These are phyloP conservation scores for Mycena capillaripes DNA, from an alignment of 768 basidiomycete genomes.

Conservation along the genomic window DNA sequence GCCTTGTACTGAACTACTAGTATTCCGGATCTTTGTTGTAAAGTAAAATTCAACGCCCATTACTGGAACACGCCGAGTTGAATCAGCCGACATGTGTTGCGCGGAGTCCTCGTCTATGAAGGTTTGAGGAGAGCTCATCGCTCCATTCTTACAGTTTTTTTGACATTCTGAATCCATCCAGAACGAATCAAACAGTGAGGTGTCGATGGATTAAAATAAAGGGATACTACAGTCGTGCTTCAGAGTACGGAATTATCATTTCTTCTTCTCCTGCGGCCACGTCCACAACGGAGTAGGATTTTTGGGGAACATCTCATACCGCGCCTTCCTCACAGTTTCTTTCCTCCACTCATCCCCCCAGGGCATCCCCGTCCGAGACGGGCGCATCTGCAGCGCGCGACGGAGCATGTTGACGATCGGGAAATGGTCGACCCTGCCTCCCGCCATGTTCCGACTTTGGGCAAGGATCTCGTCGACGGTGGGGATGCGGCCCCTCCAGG, in stretches of 20 bases:
- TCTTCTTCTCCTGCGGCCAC: conserved; percentile 4
- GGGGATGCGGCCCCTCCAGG: conserved; percentile 22
- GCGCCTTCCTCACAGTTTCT: neutral
- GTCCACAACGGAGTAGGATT: conserved; percentile 1
- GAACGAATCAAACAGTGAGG: too few relatives aligned
- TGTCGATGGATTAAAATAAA: neutral
- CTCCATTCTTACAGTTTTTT: too few relatives aligned
- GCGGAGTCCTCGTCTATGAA: too few relatives aligned
- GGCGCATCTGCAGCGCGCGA: conserved; percentile 5
- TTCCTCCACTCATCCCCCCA: conserved; percentile 22
- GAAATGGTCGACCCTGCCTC: conserved; percentile 6
- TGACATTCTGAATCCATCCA: too few relatives aligned
- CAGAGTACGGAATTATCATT: neutral
- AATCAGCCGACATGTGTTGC: too few relatives aligned
- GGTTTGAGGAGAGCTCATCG: too few relatives aligned
- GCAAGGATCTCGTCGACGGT: conserved; percentile 21
- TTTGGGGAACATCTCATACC: conserved; percentile 24
- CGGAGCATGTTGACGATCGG: conserved; percentile 28
- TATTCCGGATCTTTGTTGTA: too few relatives aligned
- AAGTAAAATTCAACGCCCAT: too few relatives aligned
- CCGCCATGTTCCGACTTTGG: neutral
- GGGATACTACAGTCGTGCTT: too few relatives aligned
- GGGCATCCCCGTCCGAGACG: neutral
- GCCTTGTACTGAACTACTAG: too few relatives aligned
- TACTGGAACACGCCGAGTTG: too few relatives aligned